phyloP scores from a whole-genome alignment of 2,329 filamentous ascomycete genomes.

The Cadophora sp. region DNA sequence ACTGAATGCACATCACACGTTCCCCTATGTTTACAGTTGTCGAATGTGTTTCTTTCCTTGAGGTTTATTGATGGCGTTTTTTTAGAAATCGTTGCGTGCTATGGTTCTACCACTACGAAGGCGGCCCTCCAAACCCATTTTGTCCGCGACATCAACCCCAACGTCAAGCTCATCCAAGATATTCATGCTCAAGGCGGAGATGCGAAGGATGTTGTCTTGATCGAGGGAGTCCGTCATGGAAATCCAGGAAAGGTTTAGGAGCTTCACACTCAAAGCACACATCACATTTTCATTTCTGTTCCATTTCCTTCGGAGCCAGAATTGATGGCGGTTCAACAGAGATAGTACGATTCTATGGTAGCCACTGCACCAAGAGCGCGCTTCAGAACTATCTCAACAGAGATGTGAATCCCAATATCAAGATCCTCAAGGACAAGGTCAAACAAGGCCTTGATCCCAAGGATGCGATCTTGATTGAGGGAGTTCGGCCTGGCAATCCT shows the following conservation, averaged over 20 bases:
- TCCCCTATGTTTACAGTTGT: not conserved
- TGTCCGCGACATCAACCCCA: slow-evolving; percentile 12
- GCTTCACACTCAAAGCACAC: not conserved
- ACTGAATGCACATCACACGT: not conserved
- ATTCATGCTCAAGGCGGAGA: slow-evolving; percentile 3
- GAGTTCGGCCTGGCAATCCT: slow-evolving; percentile 13
- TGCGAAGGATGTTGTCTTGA: slow-evolving; percentile 16
- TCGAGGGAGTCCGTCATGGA: slow-evolving; percentile 12
- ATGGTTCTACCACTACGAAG: slow-evolving; percentile 46
- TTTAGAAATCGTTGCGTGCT: slow-evolving; percentile 8
- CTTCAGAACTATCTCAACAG: slow-evolving; percentile 16
- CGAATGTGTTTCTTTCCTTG: not conserved
- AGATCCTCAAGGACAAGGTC: slow-evolving; percentile 21
- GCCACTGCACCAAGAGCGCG: slow-evolving; percentile 19
- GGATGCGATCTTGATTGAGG: slow-evolving; percentile 19
- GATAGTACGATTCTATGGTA: slow-evolving; percentile 25
- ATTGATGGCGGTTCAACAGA: slow-evolving; percentile 24
- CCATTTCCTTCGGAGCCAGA: not conserved
- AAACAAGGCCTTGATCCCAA: slow-evolving; percentile 21
- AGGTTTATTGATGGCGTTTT: slow-evolving; percentile 20
- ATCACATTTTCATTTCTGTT: slow-evolving; percentile 12
- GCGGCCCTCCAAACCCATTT: slow-evolving; percentile 50
- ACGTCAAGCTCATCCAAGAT: slow-evolving; percentile 16
- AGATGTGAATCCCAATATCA: slow-evolving; percentile 24
- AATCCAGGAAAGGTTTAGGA: slow-evolving; percentile 20